These are phyloP conservation scores for Penicillium cosmopolitanum DNA, from an alignment of 495 filamentous ascomycete genomes.

Conservation along the genomic window DNA sequence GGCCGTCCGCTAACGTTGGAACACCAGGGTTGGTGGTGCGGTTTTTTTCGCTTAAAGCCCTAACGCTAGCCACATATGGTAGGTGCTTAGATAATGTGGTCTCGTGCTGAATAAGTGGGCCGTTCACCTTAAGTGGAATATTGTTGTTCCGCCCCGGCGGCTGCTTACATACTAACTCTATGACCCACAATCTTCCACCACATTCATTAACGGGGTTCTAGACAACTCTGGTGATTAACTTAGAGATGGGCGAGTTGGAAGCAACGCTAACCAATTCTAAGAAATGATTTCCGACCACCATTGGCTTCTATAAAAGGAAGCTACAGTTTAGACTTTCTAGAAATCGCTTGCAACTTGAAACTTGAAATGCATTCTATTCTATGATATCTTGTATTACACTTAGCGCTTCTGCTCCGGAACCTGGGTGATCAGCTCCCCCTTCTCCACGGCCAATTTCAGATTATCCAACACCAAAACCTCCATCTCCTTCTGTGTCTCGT, in stretches of 20 bases:
- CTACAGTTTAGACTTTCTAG: neutral
- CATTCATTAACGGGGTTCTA: no score
- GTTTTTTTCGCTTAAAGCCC: constrained; percentile 52
- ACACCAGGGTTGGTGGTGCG: constrained; percentile 40
- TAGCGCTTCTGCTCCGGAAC: constrained; percentile 67
- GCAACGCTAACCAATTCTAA: no score
- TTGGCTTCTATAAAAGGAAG: no score
- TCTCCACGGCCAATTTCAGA: constrained; percentile 62
- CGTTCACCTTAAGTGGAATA: no score
- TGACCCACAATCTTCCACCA: no score
- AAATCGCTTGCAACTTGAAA: neutral
- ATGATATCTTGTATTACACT: neutral
- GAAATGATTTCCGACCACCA: no score
- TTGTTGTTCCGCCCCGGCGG: no score
- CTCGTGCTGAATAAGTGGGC: neutral
- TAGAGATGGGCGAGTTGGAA: no score
- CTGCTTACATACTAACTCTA: no score
- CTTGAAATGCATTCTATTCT: constrained; percentile 2
- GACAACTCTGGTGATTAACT: no score
- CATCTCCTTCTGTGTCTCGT: constrained; percentile 75
- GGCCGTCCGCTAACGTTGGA: constrained; percentile 43
- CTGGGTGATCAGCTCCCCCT: constrained; percentile 67
- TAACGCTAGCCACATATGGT: constrained; percentile 41
- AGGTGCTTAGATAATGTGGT: constrained; percentile 11
- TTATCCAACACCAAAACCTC: constrained; percentile 75